Evolutionary conservation across 2,329 filamentous ascomycete species (phyloP).

Genomic region (Diplodia seriata): DNA sequence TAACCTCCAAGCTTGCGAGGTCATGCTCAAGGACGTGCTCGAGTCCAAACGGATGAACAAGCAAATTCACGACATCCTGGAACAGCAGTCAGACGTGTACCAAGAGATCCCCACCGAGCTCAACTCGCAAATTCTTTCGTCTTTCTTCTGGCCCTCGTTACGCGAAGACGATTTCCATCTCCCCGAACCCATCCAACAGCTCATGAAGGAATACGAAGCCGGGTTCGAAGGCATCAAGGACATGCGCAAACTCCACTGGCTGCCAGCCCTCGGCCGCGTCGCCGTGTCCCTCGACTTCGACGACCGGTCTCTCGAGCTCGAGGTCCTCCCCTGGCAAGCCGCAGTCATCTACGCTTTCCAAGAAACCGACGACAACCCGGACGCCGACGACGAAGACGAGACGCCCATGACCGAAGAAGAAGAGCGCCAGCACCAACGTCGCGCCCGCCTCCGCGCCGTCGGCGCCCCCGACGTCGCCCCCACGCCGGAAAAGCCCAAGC

Average conservation of each 20-base stretch:
- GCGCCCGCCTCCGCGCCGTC: constrained; percentile 40
- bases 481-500: neutral
- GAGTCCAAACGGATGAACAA: constrained; percentile 79
- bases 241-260: constrained; percentile 86
- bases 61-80: constrained; percentile 54
- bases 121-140: constrained; percentile 85
- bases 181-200: constrained; percentile 62
- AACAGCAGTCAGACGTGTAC: constrained; percentile 35
- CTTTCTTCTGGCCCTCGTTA: constrained; percentile 90
- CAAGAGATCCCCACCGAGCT: constrained; percentile 53
- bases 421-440: constrained; percentile 38
- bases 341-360: constrained; percentile 87
- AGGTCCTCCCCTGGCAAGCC: constrained; percentile 84
- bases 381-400: neutral
- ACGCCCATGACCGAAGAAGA: neutral
- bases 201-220: constrained; percentile 74
- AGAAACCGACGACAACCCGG: constrained; percentile 43
- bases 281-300: constrained; percentile 81
- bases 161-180: constrained; percentile 72
- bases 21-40: constrained; percentile 93
- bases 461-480: constrained; percentile 43
- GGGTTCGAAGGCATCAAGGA: constrained; percentile 83
- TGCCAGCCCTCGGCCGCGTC: constrained; percentile 80
- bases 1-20: constrained; percentile 89
- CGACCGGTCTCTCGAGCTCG: constrained; percentile 76